Conservation (phyloP, 73 alveolate species). For the Uronychia setigera region DNA sequence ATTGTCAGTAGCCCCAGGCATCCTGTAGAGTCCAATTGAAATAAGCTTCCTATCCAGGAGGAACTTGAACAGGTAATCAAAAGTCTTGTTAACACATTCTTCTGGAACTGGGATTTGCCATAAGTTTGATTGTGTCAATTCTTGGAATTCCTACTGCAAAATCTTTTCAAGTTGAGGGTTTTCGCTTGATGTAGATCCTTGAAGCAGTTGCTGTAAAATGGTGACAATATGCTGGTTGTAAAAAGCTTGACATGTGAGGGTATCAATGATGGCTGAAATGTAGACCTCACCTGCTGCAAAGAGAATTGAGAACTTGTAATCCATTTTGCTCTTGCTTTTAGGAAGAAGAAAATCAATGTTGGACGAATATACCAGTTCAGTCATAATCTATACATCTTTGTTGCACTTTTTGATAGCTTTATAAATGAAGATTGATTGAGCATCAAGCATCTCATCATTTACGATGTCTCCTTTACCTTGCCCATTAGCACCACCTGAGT, state of each 20-base stretch:
- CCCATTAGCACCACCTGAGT: background rate
- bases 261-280: conserved; percentile 96
- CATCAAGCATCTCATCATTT: conserved; percentile 95
- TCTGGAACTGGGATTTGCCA: conserved; percentile 97
- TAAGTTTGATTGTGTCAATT: conserved; percentile 85
- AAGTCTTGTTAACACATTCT: conserved; percentile 91
- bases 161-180: background rate
- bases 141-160: conserved; percentile 34
- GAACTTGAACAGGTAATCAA: conserved; percentile 86
- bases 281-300: conserved; percentile 98
- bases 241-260: conserved; percentile 93
- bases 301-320: conserved; percentile 85
- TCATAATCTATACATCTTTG: conserved; percentile 88
- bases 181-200: conserved; percentile 60
- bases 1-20: conserved; percentile 96
- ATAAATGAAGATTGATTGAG: conserved; percentile 92
- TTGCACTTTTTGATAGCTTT: conserved; percentile 95
- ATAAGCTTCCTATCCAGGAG: conserved; percentile 87
- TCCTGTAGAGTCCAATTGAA: conserved; percentile 93
- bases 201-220: conserved; percentile 83
- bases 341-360: conserved; percentile 94
- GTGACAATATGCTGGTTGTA: conserved; percentile 96
- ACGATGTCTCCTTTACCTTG: conserved; percentile 8
- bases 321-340: conserved; percentile 61
- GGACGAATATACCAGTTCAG: conserved; percentile 92